phyloP scores from a whole-genome alignment of 1,139 yeast genomes.

The Candida dubliniensis region DNA sequence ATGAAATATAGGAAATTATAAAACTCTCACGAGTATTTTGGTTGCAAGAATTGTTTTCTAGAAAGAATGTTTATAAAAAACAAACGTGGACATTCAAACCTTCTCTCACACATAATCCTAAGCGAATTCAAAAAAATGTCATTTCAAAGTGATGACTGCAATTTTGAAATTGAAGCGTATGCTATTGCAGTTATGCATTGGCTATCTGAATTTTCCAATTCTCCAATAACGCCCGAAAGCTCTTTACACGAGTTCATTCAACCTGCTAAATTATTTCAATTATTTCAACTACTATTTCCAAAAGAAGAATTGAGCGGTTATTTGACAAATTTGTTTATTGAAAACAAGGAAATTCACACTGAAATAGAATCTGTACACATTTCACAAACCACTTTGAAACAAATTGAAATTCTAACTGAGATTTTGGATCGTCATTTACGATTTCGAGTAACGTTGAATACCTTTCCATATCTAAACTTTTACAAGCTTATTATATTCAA shows the following conservation, averaged over 20 bases:
- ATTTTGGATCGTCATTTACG: constrained; percentile 16
- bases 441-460: constrained; percentile 2
- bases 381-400: constrained; percentile 13
- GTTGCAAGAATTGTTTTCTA: too few species aligned
- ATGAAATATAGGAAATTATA: neutral
- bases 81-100: too few species aligned
- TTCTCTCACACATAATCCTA: too few species aligned
- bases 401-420: constrained; percentile 15
- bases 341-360: constrained; percentile 2
- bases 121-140: neutral
- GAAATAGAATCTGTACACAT: constrained; percentile 1
- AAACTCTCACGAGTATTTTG: neutral
- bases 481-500: constrained; percentile 17
- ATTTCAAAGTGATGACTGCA: neutral
- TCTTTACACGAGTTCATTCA: constrained; percentile 15
- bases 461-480: constrained; percentile 13
- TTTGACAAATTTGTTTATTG: constrained; percentile 2
- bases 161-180: constrained; percentile 1
- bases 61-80: too few species aligned
- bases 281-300: constrained; percentile 17
- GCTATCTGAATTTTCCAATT: constrained; percentile 25
- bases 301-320: constrained; percentile 17
- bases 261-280: constrained; percentile 16
- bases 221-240: constrained; percentile 17
- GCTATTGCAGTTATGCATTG: constrained; percentile 22